Evolutionary conservation across 2,329 filamentous ascomycete species (phyloP), one percentile per base, ranked within the genome.

Genomic region (Paramyrothecium sp.): DNA sequence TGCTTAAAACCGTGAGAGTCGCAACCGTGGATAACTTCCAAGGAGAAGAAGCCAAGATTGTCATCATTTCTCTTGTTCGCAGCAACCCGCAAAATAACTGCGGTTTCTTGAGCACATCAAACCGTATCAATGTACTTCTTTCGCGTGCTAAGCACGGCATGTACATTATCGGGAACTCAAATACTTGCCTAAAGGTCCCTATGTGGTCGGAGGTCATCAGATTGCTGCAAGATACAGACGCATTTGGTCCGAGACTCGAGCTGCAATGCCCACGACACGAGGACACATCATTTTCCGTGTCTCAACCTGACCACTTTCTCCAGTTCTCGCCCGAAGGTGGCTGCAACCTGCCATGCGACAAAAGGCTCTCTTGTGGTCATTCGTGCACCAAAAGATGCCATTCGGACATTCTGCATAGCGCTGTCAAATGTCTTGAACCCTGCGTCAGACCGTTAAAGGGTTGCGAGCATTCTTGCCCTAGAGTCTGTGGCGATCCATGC

Each of bases 11-110:
- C 2, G 68, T 89, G 3, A 73, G 83, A 4, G 69, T 88, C 0
- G 86, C 88, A 0, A 91, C 87, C 0, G 81, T 91, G 0, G 88
- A 91, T 67, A 92, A 92, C 61, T 92, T 91, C 56, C 89, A 93
- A 63, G 90, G 89, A 0, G 89, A 93, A 65, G 89, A 93, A 64
- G 86, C 85, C 2, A 87, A 90, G 54, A 75, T 93, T 10, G 77
- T 93, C 0, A 75, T 93, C 3, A 75, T 92, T 0, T 90, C 87
- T 0, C 74, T 93, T 0, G 88, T 91, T 0, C 81, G 90, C 46
- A 90, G 88, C 71, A 93, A 93, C 61, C 59, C 69, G 0, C 63
- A 80, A 8, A 73, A 72, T 10, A 82, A 79, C 7, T 81, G 81
- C 19, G 90, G 89, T 0, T 93, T 92, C 58, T 74, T 93, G 1